Percentiles rank a stretch among this genome's conserved stretches.
Evolutionary conservation across 179 eudicot species (phyloP).

Genomic region (Nepenthes alata): DNA sequence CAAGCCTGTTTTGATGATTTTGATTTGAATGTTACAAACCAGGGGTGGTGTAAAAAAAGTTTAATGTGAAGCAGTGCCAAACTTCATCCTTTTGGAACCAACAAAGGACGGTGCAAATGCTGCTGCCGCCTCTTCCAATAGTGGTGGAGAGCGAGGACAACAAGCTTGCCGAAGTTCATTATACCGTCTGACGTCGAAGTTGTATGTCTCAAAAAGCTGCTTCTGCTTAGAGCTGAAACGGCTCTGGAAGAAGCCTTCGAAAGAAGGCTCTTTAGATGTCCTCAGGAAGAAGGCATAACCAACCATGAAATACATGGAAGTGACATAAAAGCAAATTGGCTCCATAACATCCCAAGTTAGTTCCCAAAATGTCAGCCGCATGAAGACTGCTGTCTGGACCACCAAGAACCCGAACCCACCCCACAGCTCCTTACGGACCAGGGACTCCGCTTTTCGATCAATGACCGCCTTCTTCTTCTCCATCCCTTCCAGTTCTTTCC

Average conservation of each 20-base stretch:
- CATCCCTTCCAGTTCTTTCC: slow-evolving; percentile 41
- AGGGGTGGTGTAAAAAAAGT: neutral
- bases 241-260: slow-evolving; percentile 84
- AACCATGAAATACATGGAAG: slow-evolving; percentile 74
- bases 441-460: slow-evolving; percentile 48
- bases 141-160: slow-evolving; percentile 8
- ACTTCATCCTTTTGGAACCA: neutral
- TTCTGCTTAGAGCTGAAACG: slow-evolving; percentile 61
- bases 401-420: slow-evolving; percentile 63
- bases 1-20: no score
- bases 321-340: slow-evolving; percentile 88
- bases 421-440: slow-evolving; percentile 74
- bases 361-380: slow-evolving; percentile 94
- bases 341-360: slow-evolving; percentile 98
- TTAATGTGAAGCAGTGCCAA: neutral
- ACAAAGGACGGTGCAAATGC: neutral
- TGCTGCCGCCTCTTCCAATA: neutral
- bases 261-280: slow-evolving; percentile 81
- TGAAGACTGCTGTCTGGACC: slow-evolving; percentile 72
- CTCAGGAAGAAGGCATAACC: slow-evolving; percentile 78
- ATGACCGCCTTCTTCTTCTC: slow-evolving; percentile 53
- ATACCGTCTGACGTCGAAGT: slow-evolving; percentile 46
- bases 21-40: no score
- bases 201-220: slow-evolving; percentile 33
- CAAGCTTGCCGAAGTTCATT: slow-evolving; percentile 49